Evolutionary conservation across 225 moss, liverwort and hornwort species (phyloP), one percentile per base, ranked within the genome.

Genomic region (Physcomitrium patens): DNA sequence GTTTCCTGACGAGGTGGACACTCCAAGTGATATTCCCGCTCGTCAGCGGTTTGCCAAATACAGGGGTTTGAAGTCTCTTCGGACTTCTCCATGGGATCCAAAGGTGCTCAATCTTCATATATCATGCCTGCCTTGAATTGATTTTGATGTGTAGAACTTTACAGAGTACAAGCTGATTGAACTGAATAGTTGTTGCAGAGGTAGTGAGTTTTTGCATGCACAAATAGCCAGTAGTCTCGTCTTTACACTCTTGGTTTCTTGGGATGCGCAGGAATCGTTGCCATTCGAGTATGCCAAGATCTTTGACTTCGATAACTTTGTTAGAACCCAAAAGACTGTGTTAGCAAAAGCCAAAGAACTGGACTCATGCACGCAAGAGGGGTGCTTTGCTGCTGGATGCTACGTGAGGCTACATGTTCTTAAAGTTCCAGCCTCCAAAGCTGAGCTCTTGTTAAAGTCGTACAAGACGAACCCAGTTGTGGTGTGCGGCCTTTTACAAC

Each of bases 1-100:
- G 68, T 99, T 99, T 76, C 99, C 99, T 46, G 99, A 99, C 75
- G 99, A 95, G 80, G 86, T 99, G 60, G 99, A 99, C 70, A 99
- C 95, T 45, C 99, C 99, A 9, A 84, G 76, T 46, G 91, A 95
- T 72, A 49, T 77, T 61, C 81, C 88, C 70, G 99, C 99, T 58
- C 86, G 91, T 72, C 86, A 93, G 77, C 89, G 99, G 23, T 95
- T 99, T 86, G 95, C 84, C 14, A 99, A 93, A 58, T 95, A 99
- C 15, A 91, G 99, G 78, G 99, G 93, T 60, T 74, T 99, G 80
- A 95, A 95, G 77, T 99, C 99, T 45, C 91, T 94, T 67, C 91
- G 99, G 78, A 93, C 95, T 28, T 99, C 97, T 55, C 88, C 91
- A 20, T 97, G 97, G 97, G 97, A 97, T 72, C 86, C 97, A 37